Conservation (phyloP, 2,329 filamentous ascomycete genomes). For the Fusarium globosum region DNA sequence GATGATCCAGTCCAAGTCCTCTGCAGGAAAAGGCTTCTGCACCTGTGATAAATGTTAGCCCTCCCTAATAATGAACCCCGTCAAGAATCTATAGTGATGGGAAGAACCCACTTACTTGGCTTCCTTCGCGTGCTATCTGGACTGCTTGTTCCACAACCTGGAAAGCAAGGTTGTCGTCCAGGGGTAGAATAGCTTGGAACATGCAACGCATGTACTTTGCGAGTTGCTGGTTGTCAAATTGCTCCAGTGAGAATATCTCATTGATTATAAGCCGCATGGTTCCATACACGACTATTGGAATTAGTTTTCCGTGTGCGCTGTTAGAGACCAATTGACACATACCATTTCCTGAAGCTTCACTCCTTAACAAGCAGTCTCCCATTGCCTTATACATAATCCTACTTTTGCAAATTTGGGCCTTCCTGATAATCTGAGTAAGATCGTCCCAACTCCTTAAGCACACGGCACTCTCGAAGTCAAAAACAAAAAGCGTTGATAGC, state of each 20-base stretch:
- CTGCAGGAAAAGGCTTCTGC: slow-evolving; percentile 66
- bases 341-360: slow-evolving; percentile 64
- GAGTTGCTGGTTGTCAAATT: slow-evolving; percentile 68
- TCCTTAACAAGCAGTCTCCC: slow-evolving; percentile 72
- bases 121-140: slow-evolving; percentile 61
- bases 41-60: slow-evolving; percentile 44
- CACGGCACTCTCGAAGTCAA: slow-evolving; percentile 82
- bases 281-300: slow-evolving; percentile 58
- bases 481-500: slow-evolving; percentile 73
- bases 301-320: background rate
- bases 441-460: slow-evolving; percentile 75
- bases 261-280: slow-evolving; percentile 76
- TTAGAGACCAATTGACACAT: slow-evolving; percentile 18
- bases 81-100: background rate
- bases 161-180: slow-evolving; percentile 66
- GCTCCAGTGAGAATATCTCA: slow-evolving; percentile 68
- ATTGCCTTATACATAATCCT: slow-evolving; percentile 68
- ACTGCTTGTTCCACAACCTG: slow-evolving; percentile 73
- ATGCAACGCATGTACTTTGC: slow-evolving; percentile 83
- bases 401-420: slow-evolving; percentile 57
- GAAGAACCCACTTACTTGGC: slow-evolving; percentile 51
- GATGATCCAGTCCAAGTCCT: slow-evolving; percentile 82
- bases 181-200: slow-evolving; percentile 73
- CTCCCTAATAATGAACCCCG: slow-evolving; percentile 17
- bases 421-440: slow-evolving; percentile 69